Conservation (phyloP, 148 eudicot genomes). For the Persicaria tinctoria region DNA sequence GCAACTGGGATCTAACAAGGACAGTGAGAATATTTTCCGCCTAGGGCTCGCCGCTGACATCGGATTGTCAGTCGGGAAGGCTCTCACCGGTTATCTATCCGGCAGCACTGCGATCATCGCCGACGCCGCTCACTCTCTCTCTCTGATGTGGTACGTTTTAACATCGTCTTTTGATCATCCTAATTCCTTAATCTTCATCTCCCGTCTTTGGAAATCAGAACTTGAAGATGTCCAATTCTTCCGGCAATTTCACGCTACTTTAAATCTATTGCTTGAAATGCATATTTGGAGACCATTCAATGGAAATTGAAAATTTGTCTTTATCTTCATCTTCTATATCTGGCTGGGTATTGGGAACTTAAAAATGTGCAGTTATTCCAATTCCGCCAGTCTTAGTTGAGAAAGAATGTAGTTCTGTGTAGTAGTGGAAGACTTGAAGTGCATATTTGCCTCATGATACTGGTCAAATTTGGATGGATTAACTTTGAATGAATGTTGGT, state of each 20-base stretch:
- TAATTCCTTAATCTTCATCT: background rate
- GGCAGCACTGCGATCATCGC: constrained; percentile 97
- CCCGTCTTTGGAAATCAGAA: background rate
- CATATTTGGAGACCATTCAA: no score
- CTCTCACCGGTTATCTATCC: constrained; percentile 71
- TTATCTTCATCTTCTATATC: no score
- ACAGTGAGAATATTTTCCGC: constrained; percentile 63
- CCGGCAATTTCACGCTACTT: background rate
- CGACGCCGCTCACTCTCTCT: constrained; percentile 90
- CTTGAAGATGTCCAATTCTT: background rate
- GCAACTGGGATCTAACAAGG: constrained; percentile 21
- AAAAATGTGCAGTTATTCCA: no score
- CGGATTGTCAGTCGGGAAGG: constrained; percentile 72
- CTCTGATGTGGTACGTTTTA: constrained; percentile 76
- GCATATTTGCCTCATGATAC: background rate
- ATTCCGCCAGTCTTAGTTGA: no score
- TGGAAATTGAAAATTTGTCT: background rate
- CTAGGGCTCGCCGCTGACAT: constrained; percentile 87
- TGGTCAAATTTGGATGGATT: background rate
- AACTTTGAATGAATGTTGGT: background rate
- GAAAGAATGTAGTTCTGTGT: no score
- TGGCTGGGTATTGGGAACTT: no score
- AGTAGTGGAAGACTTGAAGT: no score
- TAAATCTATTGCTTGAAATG: background rate
- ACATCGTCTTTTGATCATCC: background rate